A percentile compares a stretch with the other conserved stretches of the same genome.
Conservation (phyloP, 1,139 yeast species). For the Yamadazyma aaseri region DNA sequence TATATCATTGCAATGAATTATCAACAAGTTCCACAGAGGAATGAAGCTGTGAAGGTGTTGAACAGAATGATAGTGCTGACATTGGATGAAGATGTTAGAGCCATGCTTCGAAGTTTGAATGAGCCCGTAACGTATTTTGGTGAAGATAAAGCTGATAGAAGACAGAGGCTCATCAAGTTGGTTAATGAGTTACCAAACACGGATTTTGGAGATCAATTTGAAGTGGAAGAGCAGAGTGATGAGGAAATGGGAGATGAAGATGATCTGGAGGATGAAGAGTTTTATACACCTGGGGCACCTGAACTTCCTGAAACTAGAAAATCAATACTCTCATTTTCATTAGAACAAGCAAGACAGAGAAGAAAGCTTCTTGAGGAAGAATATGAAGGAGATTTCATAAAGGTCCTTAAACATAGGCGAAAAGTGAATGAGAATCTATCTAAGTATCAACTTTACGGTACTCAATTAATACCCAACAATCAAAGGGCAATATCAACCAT, state of each 20-base stretch:
- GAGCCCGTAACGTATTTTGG: slow-evolving; percentile 62
- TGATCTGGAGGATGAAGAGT: slow-evolving; percentile 76
- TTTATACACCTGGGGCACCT: slow-evolving; percentile 75
- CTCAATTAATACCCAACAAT: slow-evolving; percentile 60
- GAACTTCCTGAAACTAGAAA: slow-evolving; percentile 57
- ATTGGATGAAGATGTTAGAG: slow-evolving; percentile 58
- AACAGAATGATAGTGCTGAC: slow-evolving; percentile 50
- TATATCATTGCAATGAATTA: neutral
- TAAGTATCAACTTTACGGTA: slow-evolving; percentile 52
- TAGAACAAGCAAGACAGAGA: slow-evolving; percentile 45
- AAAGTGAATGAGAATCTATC: slow-evolving; percentile 34
- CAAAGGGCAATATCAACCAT: slow-evolving; percentile 69
- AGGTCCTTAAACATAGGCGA: slow-evolving; percentile 46
- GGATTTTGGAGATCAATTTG: slow-evolving; percentile 18
- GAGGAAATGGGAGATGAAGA: slow-evolving; percentile 69
- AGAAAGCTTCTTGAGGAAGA: slow-evolving; percentile 24
- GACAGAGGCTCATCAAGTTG: slow-evolving; percentile 49
- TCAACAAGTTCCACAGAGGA: neutral
- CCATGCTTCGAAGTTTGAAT: slow-evolving; percentile 44
- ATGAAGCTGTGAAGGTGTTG: neutral
- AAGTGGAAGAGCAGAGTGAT: slow-evolving; percentile 14
- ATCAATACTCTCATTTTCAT: slow-evolving; percentile 50
- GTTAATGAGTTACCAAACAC: slow-evolving; percentile 19
- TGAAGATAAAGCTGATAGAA: slow-evolving; percentile 61
- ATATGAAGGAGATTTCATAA: slow-evolving; percentile 24